Conservation (phyloP, 2,329 filamentous ascomycete genomes). For the Sporothrix sp. region DNA sequence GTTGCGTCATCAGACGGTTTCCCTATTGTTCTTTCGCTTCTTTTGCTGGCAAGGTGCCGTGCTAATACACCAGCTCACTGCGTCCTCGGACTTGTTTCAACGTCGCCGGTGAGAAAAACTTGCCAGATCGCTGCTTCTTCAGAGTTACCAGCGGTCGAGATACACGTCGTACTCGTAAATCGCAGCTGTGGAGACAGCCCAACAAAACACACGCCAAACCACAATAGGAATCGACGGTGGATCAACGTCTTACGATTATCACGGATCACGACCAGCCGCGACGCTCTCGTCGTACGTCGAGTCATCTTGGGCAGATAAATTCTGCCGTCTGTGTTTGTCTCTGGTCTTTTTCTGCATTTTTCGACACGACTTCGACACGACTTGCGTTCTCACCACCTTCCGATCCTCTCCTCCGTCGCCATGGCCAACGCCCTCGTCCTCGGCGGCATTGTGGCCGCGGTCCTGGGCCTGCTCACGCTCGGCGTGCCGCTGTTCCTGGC, state of each 20-base stretch:
- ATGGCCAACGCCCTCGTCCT: conserved; percentile 7
- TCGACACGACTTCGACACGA: not conserved
- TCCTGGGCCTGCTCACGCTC: conserved; percentile 21
- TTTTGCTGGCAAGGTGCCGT: no score
- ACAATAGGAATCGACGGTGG: not conserved
- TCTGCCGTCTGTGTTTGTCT: not conserved
- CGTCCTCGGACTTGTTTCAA: no score
- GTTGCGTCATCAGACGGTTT: no score
- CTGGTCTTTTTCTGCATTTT: not conserved
- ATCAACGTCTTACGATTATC: conserved; percentile 5
- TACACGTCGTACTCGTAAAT: no score
- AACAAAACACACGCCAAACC: not conserved
- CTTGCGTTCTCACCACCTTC: not conserved
- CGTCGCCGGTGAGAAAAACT: no score
- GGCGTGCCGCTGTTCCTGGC: conserved; percentile 25
- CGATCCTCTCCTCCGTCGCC: not conserved
- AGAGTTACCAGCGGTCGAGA: no score
- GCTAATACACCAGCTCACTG: no score
- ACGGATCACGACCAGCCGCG: not conserved
- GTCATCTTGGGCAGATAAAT: no score
- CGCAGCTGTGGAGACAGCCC: no score
- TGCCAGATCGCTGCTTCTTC: no score
- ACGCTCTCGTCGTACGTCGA: not conserved
- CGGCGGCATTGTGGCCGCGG: conserved; percentile 8
- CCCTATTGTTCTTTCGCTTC: no score